A percentile compares a stretch with the other conserved stretches of the same genome.
Evolutionary conservation across 2,329 filamentous ascomycete species (phyloP).

Genomic region (Exophiala aquamarina): DNA sequence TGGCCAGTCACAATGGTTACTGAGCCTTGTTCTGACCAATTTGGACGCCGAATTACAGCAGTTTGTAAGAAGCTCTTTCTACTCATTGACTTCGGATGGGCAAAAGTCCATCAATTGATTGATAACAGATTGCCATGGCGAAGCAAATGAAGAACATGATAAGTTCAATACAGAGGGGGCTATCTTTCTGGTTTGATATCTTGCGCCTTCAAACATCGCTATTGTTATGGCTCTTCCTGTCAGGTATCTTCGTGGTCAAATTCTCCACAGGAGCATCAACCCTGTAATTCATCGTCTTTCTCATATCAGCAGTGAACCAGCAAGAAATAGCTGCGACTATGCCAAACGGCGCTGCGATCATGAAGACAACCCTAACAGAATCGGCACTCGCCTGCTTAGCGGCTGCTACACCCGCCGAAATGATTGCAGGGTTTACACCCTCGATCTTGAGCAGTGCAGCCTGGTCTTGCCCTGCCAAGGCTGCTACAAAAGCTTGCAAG

Average conservation of each 20-base stretch:
- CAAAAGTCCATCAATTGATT: too few species aligned
- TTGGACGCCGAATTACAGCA: neutral
- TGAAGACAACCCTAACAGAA: constrained; percentile 8
- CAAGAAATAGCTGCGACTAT: constrained; percentile 4
- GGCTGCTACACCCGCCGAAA: neutral
- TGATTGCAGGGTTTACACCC: constrained; percentile 5
- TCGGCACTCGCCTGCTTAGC: constrained; percentile 14
- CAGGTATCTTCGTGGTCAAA: constrained; percentile 6
- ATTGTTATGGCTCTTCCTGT: neutral
- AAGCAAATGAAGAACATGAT: too few species aligned
- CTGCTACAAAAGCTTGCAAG: constrained; percentile 2
- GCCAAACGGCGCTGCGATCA: constrained; percentile 14
- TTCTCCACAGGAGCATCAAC: constrained; percentile 17
- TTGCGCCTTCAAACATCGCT: too few species aligned
- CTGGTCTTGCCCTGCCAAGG: constrained; percentile 10
- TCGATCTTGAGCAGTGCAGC: neutral
- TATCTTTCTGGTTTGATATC: too few species aligned
- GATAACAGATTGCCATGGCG: too few species aligned
- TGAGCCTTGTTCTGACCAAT: constrained; percentile 4
- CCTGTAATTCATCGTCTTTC: constrained; percentile 13
- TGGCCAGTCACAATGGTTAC: constrained; percentile 6
- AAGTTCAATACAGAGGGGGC: too few species aligned
- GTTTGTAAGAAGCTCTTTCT: constrained; percentile 19
- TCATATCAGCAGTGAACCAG: constrained; percentile 9
- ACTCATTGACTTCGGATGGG: too few species aligned